phyloP scores from a whole-genome alignment of 768 basidiomycete genomes.

The Boletus bicolor region DNA sequence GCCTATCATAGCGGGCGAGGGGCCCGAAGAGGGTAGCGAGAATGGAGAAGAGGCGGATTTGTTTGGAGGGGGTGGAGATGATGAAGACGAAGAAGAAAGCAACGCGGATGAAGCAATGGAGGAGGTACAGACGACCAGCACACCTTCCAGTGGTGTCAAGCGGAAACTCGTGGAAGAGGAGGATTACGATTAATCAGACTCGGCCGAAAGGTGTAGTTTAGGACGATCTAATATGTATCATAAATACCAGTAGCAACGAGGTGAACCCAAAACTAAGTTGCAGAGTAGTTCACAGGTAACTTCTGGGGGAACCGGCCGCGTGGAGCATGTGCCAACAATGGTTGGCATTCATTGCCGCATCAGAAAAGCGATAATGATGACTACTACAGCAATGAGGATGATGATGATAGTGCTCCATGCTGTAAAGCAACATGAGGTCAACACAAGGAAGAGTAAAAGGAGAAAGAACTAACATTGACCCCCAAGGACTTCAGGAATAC shows the following conservation, averaged over 20 bases:
- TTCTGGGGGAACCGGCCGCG: not conserved
- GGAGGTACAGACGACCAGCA: constrained; percentile 57
- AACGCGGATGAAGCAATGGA: constrained; percentile 68
- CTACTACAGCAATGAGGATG: constrained; percentile 41
- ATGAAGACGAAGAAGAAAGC: constrained; percentile 62
- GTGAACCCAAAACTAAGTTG: not conserved
- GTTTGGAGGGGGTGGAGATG: constrained; percentile 68
- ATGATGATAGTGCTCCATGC: constrained; percentile 41
- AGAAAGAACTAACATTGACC: constrained; percentile 48
- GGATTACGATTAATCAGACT: constrained; percentile 63
- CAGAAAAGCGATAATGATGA: constrained; percentile 42
- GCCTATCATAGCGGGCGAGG: constrained; percentile 33
- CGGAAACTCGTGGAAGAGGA: constrained; percentile 84
- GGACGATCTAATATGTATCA: constrained; percentile 27
- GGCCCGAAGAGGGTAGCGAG: constrained; percentile 65
- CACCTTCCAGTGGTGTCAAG: constrained; percentile 63
- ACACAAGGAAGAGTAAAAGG: constrained; percentile 21
- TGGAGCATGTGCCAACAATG: not conserved
- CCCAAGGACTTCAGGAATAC: constrained; percentile 57
- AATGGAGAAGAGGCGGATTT: constrained; percentile 72
- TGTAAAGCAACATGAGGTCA: constrained; percentile 28
- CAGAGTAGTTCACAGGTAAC: not conserved
- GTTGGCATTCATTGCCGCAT: constrained; percentile 27
- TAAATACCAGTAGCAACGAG: constrained; percentile 22
- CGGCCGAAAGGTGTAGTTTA: constrained; percentile 11